phyloP scores from a whole-genome alignment of 116 monocot species.

The Iris pallida region DNA sequence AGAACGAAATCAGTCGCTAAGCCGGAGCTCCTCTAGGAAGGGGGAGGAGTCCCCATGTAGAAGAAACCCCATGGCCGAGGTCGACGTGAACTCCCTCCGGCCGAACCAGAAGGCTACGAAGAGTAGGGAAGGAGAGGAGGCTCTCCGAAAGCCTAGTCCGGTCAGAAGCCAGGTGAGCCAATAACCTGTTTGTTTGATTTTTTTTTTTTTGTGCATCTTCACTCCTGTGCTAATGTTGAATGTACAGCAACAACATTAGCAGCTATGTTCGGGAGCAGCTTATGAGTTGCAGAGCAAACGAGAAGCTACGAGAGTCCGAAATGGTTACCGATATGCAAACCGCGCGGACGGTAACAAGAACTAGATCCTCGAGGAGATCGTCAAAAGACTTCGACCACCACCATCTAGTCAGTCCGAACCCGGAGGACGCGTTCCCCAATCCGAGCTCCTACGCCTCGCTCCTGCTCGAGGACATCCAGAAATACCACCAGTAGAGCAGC shows the following conservation, averaged over 20 bases:
- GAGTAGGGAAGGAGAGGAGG: conserved; percentile 16
- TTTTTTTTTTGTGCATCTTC: not conserved
- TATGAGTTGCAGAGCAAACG: conserved; percentile 19
- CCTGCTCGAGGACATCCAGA: conserved; percentile 81
- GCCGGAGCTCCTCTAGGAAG: conserved; percentile 73
- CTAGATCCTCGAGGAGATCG: conserved; percentile 58
- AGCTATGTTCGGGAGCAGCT: conserved; percentile 23
- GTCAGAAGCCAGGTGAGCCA: conserved; percentile 24
- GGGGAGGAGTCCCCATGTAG: conserved; percentile 74
- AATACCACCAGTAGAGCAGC: conserved; percentile 55
- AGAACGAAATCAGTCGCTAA: conserved; percentile 54
- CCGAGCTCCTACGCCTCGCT: conserved; percentile 42
- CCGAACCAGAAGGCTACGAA: conserved; percentile 18
- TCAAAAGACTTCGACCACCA: conserved; percentile 91
- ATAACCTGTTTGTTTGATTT: not conserved
- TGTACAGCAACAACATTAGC: conserved; percentile 3
- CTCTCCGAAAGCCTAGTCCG: conserved; percentile 18
- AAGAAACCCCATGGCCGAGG: conserved; percentile 75
- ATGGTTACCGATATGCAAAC: no score
- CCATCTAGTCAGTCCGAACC: conserved; percentile 15
- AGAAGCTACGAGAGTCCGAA: conserved; percentile 15
- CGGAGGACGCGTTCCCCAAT: not conserved
- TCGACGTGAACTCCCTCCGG: conserved; percentile 58
- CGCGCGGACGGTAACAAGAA: conserved; percentile 31
- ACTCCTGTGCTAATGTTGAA: not conserved